phyloP scores from a whole-genome alignment of 2,329 filamentous ascomycete species.

The Alternaria sp. region DNA sequence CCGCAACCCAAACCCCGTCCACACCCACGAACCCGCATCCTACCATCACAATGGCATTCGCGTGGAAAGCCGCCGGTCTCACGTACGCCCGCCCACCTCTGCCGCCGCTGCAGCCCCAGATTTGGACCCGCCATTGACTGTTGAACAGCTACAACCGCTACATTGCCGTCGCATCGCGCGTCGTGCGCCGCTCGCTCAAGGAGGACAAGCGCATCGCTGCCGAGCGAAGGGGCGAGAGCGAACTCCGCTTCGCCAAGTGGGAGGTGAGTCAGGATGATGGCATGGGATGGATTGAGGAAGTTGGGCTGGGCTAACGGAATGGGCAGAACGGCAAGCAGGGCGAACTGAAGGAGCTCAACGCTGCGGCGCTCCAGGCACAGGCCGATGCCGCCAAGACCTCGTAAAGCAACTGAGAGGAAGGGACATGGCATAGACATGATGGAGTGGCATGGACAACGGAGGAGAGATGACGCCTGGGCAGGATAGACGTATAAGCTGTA shows the following conservation, averaged over 20 bases:
- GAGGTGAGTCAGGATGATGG: slow-evolving; percentile 71
- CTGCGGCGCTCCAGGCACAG: slow-evolving; percentile 56
- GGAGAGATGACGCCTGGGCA: slow-evolving; percentile 15
- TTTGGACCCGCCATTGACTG: slow-evolving; percentile 34
- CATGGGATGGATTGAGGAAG: background rate
- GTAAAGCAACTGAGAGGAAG: slow-evolving; percentile 16
- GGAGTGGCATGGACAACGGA: slow-evolving; percentile 8
- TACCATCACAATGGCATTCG: slow-evolving; percentile 83
- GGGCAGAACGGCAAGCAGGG: slow-evolving; percentile 93
- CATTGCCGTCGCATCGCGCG: slow-evolving; percentile 91
- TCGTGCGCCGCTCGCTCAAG: slow-evolving; percentile 95
- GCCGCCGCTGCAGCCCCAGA: slow-evolving; percentile 1
- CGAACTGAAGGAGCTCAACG: slow-evolving; percentile 74
- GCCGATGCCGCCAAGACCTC: slow-evolving; percentile 56
- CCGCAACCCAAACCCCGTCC: slow-evolving; percentile 31
- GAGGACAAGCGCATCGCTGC: slow-evolving; percentile 87
- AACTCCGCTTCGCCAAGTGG: slow-evolving; percentile 93
- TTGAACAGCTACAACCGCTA: slow-evolving; percentile 95
- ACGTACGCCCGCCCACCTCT: slow-evolving; percentile 68
- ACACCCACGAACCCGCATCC: slow-evolving; percentile 33
- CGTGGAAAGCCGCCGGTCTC: slow-evolving; percentile 97
- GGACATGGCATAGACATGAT: slow-evolving; percentile 4
- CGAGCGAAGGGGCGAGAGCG: slow-evolving; percentile 88
- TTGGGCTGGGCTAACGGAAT: slow-evolving; percentile 31
- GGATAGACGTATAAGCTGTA: slow-evolving; percentile 48